Conservation (phyloP, 768 basidiomycete genomes). For the Clathrus columnatus region DNA sequence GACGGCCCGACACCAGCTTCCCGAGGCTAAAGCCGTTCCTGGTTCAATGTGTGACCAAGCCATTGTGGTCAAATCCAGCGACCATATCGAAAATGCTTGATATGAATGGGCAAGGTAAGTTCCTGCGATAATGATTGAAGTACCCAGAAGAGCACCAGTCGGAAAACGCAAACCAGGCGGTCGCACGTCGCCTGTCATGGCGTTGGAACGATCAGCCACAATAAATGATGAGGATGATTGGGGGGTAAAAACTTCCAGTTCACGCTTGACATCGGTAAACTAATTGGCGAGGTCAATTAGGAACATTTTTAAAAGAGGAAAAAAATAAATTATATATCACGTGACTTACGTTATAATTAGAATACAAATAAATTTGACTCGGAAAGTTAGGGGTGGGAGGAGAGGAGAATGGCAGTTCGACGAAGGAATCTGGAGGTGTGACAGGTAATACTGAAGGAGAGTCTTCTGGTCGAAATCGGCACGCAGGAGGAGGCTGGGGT, state of each 20-base stretch:
- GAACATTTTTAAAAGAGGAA: constrained; percentile 11
- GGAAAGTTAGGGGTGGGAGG: constrained; percentile 65
- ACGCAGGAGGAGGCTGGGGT: constrained; percentile 31
- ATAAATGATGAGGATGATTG: constrained; percentile 53
- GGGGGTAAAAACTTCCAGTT: constrained; percentile 86
- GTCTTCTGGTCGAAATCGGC: constrained; percentile 32
- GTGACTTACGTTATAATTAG: constrained; percentile 83
- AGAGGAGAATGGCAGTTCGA: constrained; percentile 72
- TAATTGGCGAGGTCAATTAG: constrained; percentile 21
- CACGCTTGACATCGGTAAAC: constrained; percentile 94
- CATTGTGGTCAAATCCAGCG: constrained; percentile 76
- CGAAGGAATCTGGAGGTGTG: constrained; percentile 34
- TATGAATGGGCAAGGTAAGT: constrained; percentile 92
- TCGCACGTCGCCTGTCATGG: constrained; percentile 74
- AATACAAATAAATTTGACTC: constrained; percentile 84
- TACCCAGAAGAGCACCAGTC: constrained; percentile 85
- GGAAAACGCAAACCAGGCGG: constrained; percentile 97
- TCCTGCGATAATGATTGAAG: constrained; percentile 87
- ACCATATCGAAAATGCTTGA: constrained; percentile 96
- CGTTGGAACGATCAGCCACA: constrained; percentile 68
- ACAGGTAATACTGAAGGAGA: constrained; percentile 35
- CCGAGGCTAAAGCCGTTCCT: constrained; percentile 72
- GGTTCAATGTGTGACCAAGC: constrained; percentile 85
- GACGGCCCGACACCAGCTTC: constrained; percentile 93
- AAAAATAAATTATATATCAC: neutral